These are phyloP conservation scores for Rutstroemia sp. DNA, from an alignment of 2,329 filamentous ascomycete genomes.

Conservation along the genomic window DNA sequence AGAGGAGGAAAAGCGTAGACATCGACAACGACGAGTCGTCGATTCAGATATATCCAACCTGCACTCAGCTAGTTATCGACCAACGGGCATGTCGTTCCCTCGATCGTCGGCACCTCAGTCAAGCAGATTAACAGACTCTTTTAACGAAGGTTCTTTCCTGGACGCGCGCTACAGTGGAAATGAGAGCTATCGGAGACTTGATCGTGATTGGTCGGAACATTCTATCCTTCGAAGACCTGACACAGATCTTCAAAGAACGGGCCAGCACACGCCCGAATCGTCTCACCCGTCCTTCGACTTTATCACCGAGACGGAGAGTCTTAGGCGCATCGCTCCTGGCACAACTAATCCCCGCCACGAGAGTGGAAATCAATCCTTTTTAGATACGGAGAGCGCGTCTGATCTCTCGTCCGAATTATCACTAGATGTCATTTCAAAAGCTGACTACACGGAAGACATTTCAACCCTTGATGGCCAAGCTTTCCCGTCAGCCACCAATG, in stretches of 20 bases:
- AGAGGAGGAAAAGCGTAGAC: constrained; percentile 36
- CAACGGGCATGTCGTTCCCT: constrained; percentile 15
- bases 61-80: constrained; percentile 18
- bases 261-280: constrained; percentile 23
- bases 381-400: constrained; percentile 31
- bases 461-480: constrained; percentile 27
- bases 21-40: constrained; percentile 39
- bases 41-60: constrained; percentile 34
- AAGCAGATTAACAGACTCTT: constrained; percentile 63
- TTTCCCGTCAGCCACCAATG: constrained; percentile 28
- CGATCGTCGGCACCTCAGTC: constrained; percentile 38
- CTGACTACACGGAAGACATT: constrained; percentile 25
- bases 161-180: constrained; percentile 57
- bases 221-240: constrained; percentile 47
- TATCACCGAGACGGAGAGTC: constrained; percentile 45
- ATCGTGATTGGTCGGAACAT: constrained; percentile 45
- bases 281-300: constrained; percentile 46
- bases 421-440: constrained; percentile 35
- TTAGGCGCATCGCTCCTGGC: constrained; percentile 26
- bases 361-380: constrained; percentile 30
- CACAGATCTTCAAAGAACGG: constrained; percentile 25
- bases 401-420: constrained; percentile 60
- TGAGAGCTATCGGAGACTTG: constrained; percentile 31
- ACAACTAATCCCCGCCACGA: constrained; percentile 15
- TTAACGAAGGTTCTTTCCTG: constrained; percentile 69